phyloP scores from a whole-genome alignment of 345 rosid species.

The Pseudoturritis turrita region DNA sequence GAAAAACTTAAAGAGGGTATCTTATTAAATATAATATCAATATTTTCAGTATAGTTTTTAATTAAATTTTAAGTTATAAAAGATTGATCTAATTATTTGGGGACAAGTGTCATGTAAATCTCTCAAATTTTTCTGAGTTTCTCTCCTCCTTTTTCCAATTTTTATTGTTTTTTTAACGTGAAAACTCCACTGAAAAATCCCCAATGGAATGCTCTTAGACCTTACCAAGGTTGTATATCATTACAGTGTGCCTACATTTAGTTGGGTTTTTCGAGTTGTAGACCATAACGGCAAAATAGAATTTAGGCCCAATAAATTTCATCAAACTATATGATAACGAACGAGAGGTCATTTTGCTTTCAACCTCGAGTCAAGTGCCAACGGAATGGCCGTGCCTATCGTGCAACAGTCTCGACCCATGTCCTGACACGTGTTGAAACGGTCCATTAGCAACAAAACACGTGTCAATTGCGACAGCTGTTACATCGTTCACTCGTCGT shows the following conservation, averaged over 20 bases:
- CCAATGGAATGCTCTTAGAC: too few species aligned
- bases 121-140: too few species aligned
- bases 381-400: slow-evolving; percentile 11
- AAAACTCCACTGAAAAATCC: too few species aligned
- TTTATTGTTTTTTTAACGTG: too few species aligned
- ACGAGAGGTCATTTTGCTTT: not conserved
- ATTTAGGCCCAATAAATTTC: not conserved
- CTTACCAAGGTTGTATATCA: not conserved
- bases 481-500: not conserved
- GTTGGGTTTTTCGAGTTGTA: not conserved
- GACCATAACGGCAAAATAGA: not conserved
- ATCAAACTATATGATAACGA: not conserved
- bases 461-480: not conserved
- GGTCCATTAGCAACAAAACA: not conserved
- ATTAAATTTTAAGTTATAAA: too few species aligned
- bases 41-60: too few species aligned
- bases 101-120: too few species aligned
- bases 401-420: slow-evolving; percentile 11
- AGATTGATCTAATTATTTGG: too few species aligned
- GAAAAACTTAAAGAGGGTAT: too few species aligned
- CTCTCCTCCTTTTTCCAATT: too few species aligned
- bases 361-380: slow-evolving; percentile 14
- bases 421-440: not conserved
- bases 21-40: too few species aligned
- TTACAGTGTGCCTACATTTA: not conserved